These are phyloP conservation scores for Alisma plantagoaquatica DNA, from an alignment of 106 monocot species.

Conservation along the genomic window DNA sequence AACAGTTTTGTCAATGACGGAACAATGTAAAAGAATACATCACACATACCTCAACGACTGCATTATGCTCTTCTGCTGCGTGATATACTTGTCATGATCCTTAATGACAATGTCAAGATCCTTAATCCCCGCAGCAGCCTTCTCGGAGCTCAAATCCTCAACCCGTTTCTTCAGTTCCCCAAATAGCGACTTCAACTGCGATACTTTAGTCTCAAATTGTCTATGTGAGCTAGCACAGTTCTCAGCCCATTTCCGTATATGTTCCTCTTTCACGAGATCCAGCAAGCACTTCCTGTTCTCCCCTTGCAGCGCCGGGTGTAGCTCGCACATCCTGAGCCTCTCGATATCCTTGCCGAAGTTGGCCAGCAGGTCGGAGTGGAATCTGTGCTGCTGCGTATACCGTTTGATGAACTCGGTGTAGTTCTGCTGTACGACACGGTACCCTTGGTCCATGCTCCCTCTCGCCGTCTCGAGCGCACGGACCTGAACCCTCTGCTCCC, in stretches of 20 bases:
- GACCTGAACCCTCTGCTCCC: conserved; percentile 82
- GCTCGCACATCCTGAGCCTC: conserved; percentile 39
- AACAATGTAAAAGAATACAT: neutral
- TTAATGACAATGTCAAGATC: conserved; percentile 50
- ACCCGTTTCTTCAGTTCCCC: conserved; percentile 56
- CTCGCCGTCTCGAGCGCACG: conserved; percentile 72
- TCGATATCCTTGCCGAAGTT: conserved; percentile 75
- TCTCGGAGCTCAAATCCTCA: conserved; percentile 34
- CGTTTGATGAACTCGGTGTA: conserved; percentile 57
- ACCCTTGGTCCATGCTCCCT: conserved; percentile 67
- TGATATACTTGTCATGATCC: conserved; percentile 52
- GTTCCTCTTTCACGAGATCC: conserved; percentile 80
- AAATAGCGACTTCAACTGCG: conserved; percentile 69
- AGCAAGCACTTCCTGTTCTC: conserved; percentile 60
- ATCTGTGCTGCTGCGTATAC: conserved; percentile 57
- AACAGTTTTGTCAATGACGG: no score
- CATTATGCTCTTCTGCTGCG: conserved; percentile 83
- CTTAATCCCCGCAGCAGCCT: conserved; percentile 30
- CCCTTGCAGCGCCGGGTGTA: conserved; percentile 57
- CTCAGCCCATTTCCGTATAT: conserved; percentile 54
- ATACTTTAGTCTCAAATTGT: conserved; percentile 87
- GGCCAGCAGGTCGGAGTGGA: conserved; percentile 51
- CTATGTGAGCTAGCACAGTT: conserved; percentile 54
- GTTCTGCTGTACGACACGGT: conserved; percentile 41
- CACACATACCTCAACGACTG: conserved; percentile 85